A percentile compares a stretch with the other conserved stretches of the same genome.
Evolutionary conservation across 2,329 filamentous ascomycete species (phyloP).

Genomic region (Phialocephala sp.): DNA sequence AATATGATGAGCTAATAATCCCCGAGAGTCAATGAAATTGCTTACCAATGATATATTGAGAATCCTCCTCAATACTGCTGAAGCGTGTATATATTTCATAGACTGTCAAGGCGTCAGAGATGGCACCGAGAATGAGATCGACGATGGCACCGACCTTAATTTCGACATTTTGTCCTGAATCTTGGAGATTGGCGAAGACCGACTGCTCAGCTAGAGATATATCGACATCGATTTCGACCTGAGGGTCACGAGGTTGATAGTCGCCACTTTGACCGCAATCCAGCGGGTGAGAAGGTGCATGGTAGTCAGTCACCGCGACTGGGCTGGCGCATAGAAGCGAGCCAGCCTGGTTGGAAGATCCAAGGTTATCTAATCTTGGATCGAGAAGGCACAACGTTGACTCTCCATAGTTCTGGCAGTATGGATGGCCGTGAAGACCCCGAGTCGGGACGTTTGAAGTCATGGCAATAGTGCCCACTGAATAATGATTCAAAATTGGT

Average conservation of each 20-base stretch:
- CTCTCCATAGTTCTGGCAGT: too few species aligned
- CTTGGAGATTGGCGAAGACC: background rate
- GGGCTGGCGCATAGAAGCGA: background rate
- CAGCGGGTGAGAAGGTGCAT: background rate
- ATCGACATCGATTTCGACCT: background rate
- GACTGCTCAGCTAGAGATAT: background rate
- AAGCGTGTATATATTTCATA: background rate
- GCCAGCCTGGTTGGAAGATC: background rate
- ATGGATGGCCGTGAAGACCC: too few species aligned
- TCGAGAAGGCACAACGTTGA: too few species aligned
- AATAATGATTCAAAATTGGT: too few species aligned
- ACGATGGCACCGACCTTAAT: too few species aligned
- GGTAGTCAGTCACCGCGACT: background rate
- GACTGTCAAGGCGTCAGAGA: slow-evolving; percentile 2
- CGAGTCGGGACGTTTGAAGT: too few species aligned
- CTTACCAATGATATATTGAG: background rate
- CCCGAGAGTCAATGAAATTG: background rate
- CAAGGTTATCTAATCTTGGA: background rate
- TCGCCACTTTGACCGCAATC: background rate
- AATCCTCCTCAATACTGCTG: background rate
- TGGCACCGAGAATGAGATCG: background rate
- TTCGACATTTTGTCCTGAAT: background rate
- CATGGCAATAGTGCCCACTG: too few species aligned
- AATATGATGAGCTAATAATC: background rate
- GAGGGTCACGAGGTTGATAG: background rate